These are phyloP conservation scores for Magnusiomyces suaveolens DNA, from an alignment of 1,139 yeast species.

Conservation along the genomic window DNA sequence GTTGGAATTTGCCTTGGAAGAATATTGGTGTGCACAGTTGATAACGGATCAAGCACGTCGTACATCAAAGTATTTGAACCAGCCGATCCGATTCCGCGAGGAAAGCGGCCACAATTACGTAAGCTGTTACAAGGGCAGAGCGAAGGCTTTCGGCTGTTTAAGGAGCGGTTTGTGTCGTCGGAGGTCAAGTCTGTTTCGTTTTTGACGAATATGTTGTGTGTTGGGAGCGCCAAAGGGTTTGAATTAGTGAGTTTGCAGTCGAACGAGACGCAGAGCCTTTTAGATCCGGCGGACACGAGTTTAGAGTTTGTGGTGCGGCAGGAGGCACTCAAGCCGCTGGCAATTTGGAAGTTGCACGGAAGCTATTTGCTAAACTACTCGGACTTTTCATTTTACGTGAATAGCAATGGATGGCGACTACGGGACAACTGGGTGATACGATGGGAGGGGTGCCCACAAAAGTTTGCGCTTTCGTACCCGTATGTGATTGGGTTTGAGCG, in stretches of 20 bases:
- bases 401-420: slow-evolving; percentile 93
- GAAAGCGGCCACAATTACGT: slow-evolving; percentile 37
- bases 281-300: slow-evolving; percentile 95
- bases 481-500: slow-evolving; percentile 84
- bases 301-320: slow-evolving; percentile 87
- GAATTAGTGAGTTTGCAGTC: slow-evolving; percentile 81
- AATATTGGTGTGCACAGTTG: slow-evolving; percentile 82
- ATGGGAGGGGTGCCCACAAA: slow-evolving; percentile 95
- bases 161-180: slow-evolving; percentile 71
- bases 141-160: slow-evolving; percentile 55
- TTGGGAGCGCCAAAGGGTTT: slow-evolving; percentile 94
- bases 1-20: slow-evolving; percentile 89
- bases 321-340: slow-evolving; percentile 79
- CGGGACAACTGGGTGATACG: slow-evolving; percentile 88
- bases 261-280: slow-evolving; percentile 60
- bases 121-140: slow-evolving; percentile 39
- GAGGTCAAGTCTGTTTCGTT: slow-evolving; percentile 91
- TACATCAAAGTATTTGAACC: slow-evolving; percentile 84
- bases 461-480: slow-evolving; percentile 89
- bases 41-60: slow-evolving; percentile 60
- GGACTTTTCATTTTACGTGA: slow-evolving; percentile 89
- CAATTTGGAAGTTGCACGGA: slow-evolving; percentile 79
- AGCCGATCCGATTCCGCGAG: slow-evolving; percentile 41
- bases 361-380: slow-evolving; percentile 82
- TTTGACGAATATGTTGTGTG: slow-evolving; percentile 76